Conservation (phyloP, 2,329 filamentous ascomycete species). For the Bipolaris oryzae region DNA sequence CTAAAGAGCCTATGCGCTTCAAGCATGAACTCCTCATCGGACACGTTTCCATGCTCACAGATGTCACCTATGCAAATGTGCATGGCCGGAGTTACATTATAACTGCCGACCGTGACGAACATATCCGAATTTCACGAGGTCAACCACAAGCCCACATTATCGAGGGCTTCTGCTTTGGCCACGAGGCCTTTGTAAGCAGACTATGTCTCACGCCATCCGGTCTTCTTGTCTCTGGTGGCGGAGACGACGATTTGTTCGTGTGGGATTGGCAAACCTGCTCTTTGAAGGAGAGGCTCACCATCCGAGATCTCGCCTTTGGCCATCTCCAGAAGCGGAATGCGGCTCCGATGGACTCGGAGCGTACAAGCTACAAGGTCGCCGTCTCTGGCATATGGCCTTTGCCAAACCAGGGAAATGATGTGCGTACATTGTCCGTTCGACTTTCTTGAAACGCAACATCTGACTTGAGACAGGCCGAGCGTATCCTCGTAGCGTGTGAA, state of each 20-base stretch:
- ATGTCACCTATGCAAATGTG: slow-evolving; percentile 63
- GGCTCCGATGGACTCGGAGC: slow-evolving; percentile 12
- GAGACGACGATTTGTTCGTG: slow-evolving; percentile 76
- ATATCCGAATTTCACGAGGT: slow-evolving; percentile 86
- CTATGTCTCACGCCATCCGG: slow-evolving; percentile 70
- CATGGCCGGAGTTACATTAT: slow-evolving; percentile 65
- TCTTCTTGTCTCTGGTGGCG: slow-evolving; percentile 83
- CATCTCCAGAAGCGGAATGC: slow-evolving; percentile 29
- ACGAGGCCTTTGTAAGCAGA: slow-evolving; percentile 81
- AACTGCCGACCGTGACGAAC: slow-evolving; percentile 74
- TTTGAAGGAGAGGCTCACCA: slow-evolving; percentile 61
- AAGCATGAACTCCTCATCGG: slow-evolving; percentile 81
- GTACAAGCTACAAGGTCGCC: slow-evolving; percentile 47
- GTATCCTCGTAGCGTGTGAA: slow-evolving; percentile 52
- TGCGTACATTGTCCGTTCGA: slow-evolving; percentile 51
- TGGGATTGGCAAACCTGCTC: slow-evolving; percentile 77
- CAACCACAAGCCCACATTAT: slow-evolving; percentile 85
- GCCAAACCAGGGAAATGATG: slow-evolving; percentile 29
- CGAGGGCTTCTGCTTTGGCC: slow-evolving; percentile 86
- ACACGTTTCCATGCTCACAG: slow-evolving; percentile 93
- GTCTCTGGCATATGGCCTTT: slow-evolving; percentile 60
- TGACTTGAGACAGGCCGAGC: slow-evolving; percentile 28
- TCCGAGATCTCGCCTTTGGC: slow-evolving; percentile 32
- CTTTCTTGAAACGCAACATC: neutral
- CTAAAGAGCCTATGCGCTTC: slow-evolving; percentile 63